Conservation (phyloP, 2,329 filamentous ascomycete species). For the Mycosphaerella sp. region DNA sequence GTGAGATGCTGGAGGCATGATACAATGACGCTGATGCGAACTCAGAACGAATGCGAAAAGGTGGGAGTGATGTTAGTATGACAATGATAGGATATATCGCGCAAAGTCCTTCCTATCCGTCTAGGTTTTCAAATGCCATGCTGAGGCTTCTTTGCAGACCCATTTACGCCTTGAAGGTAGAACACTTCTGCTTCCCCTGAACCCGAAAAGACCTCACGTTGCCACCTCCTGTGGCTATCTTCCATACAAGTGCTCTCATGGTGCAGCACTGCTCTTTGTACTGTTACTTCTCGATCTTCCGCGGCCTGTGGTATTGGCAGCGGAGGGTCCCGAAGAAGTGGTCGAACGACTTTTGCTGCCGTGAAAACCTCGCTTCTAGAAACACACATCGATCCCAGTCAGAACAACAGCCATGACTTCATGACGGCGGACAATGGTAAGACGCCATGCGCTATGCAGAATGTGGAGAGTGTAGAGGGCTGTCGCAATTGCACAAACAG, state of each 20-base stretch:
- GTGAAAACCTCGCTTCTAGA: constrained; percentile 22
- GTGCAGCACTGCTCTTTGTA: constrained; percentile 15
- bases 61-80: not conserved
- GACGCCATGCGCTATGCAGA: constrained; percentile 17
- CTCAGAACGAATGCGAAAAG: not conserved
- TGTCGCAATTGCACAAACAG: constrained; percentile 16
- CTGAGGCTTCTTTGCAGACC: constrained; percentile 16
- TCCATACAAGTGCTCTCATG: constrained; percentile 7
- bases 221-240: not conserved
- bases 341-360: constrained; percentile 22
- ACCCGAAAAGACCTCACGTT: not conserved
- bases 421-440: constrained; percentile 10
- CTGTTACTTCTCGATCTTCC: constrained; percentile 22
- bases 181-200: constrained; percentile 6
- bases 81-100: constrained; percentile 19
- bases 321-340: constrained; percentile 10
- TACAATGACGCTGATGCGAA: too few species aligned
- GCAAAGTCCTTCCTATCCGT: constrained; percentile 20
- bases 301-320: constrained; percentile 10
- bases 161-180: constrained; percentile 1
- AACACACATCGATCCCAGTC: constrained; percentile 21
- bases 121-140: constrained; percentile 24
- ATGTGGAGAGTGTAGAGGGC: not conserved
- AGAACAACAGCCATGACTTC: constrained; percentile 21
- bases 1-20: too few species aligned